Base-by-base conservation (phyloP, 148 eudicot species). In the Diospyros kaki region DNA sequence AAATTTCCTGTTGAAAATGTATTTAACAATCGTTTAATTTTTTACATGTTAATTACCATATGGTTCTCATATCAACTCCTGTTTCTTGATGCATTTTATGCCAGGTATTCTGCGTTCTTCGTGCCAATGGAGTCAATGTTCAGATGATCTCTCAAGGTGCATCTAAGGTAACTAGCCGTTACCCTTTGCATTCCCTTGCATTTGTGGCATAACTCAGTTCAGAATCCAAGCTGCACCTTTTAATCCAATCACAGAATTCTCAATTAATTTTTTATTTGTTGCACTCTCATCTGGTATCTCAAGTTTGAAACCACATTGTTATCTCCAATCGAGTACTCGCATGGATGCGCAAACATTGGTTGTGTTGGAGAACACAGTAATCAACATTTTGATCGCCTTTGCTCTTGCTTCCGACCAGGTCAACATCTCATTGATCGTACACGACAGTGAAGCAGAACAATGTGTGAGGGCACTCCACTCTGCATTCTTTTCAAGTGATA, bases 121-220 rank as follows among this genome's bases (percentile, higher is more conserved):
- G 79, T 46, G 66, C 77, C 8, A 88, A 86, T 73, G 90, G 87
- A 48, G 93, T 90, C 39, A 95, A 93, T 80, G 99, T 93, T 69
- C 97, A 95, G 83, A 95, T 95, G 99, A 95, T 95, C 75, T 95
- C 97, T 45, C 99, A 92, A 81, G 97, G 99, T 64, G 98, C 98
- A 71, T 92, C 96, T 6, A 93, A 95, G 90, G 93, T 89, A 64
- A n/a, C 5, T 54, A 1, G 46, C 11, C 38, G 58, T 10, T 56
- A 48, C 54, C 6, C 8, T 67, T 64, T 56, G 43, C 74, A 40
- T 38, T 63, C n/a, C 6, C n/a, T 51, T 43, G 58, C 17, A 40
- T 43, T 8, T 60, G 17, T 56, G 38, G 66, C 39, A 28, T 65
- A 8, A 14, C 42, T 39, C 40, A 40, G 44, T 38, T 62, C 43